These are phyloP conservation scores for Begonia peltatifolia DNA, from an alignment of 306 rosid genomes.

Conservation along the genomic window DNA sequence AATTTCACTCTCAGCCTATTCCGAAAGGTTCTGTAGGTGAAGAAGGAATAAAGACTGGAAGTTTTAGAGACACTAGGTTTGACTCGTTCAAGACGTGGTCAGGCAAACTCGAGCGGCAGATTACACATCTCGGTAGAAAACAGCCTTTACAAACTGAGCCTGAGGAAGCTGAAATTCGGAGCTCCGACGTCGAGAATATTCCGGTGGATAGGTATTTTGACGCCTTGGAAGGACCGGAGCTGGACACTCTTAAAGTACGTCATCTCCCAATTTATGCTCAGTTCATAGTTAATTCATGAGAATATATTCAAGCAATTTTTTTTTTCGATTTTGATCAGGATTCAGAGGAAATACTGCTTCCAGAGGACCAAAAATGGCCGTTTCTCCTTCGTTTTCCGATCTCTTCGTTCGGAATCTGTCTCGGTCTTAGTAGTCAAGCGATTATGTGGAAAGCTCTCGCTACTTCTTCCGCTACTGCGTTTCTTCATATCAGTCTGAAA, in stretches of 20 bases:
- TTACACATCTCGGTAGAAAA: conserved; percentile 51
- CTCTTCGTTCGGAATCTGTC: conserved; percentile 81
- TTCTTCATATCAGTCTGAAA: conserved; percentile 47
- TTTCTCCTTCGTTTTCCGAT: conserved; percentile 67
- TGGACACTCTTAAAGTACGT: conserved; percentile 68
- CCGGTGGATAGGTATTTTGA: conserved; percentile 59
- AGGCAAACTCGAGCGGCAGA: conserved; percentile 57
- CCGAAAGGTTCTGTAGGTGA: conserved; percentile 15
- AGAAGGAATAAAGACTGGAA: conserved; percentile 6
- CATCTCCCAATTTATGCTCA: not conserved
- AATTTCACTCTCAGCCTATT: conserved; percentile 64
- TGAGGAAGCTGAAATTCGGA: conserved; percentile 13
- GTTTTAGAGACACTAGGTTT: conserved; percentile 40
- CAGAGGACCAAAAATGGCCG: conserved; percentile 64
- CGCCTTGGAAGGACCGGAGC: conserved; percentile 47
- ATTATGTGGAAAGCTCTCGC: conserved; percentile 76
- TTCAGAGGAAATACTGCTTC: conserved; percentile 73
- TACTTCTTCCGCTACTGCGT: conserved; percentile 44
- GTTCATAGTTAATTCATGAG: no score
- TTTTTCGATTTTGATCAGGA: conserved; percentile 26
- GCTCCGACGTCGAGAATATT: conserved; percentile 22
- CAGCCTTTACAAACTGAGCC: conserved; percentile 5
- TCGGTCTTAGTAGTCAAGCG: conserved; percentile 88
- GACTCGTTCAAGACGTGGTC: conserved; percentile 80
- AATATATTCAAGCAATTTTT: not conserved